Percentiles rank a stretch among this genome's conserved stretches.
Evolutionary conservation across 495 filamentous ascomycete species (phyloP).

Genomic region (Xylaria nigripes): DNA sequence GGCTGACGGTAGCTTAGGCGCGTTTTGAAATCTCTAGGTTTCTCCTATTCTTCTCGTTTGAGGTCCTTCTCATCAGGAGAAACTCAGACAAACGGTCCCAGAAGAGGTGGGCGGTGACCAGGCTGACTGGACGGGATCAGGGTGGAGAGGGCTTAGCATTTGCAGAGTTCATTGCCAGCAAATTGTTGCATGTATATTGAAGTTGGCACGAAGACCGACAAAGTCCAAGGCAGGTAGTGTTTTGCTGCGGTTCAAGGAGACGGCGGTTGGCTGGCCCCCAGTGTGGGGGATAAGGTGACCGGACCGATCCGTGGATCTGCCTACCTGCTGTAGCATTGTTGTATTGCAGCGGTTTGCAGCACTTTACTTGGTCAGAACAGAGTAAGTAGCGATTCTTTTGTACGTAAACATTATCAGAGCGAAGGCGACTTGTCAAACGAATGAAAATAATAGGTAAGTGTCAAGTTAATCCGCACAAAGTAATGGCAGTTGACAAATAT

Average conservation of each 20-base stretch:
- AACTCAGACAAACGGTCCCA: not conserved
- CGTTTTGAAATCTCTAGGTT: not conserved
- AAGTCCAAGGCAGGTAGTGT: not conserved
- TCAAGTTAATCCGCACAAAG: too few species aligned
- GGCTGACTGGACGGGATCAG: too few species aligned
- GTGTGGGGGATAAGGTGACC: not conserved
- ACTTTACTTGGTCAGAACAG: not conserved
- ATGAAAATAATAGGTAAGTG: too few species aligned
- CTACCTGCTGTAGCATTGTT: too few species aligned
- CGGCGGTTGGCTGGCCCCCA: not conserved
- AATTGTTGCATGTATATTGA: too few species aligned
- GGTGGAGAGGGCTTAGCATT: too few species aligned
- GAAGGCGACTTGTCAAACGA: not conserved
- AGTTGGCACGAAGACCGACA: not conserved
- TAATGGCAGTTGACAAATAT: too few species aligned
- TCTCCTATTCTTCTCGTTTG: not conserved
- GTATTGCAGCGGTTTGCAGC: not conserved
- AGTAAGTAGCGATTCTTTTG: not conserved
- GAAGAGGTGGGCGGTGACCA: not conserved
- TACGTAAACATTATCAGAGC: not conserved
- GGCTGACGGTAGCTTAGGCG: not conserved
- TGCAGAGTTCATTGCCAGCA: too few species aligned
- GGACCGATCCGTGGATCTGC: not conserved
- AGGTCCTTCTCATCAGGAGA: not conserved
- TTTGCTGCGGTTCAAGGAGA: not conserved